These are phyloP conservation scores for Dillenia suffruticosa DNA, from an alignment of 164 flowering plant genomes.

Conservation along the genomic window DNA sequence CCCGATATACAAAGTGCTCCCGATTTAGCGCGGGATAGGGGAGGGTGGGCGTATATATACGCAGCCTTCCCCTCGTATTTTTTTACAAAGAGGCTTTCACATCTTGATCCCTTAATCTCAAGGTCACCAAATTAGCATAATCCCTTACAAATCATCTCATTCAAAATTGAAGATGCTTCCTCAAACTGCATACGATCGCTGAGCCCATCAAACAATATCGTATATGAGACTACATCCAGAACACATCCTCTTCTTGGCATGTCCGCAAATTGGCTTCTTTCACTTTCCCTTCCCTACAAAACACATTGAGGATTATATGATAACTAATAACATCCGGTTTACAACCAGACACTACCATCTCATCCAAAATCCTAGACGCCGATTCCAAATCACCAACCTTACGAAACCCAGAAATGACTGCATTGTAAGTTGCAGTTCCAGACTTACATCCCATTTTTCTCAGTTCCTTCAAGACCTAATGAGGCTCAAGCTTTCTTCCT, in stretches of 20 bases:
- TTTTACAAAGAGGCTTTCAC: too few species aligned
- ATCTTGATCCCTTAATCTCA: too few species aligned
- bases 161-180: constrained; percentile 57
- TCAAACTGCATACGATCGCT: constrained; percentile 32
- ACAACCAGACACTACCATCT: constrained; percentile 46
- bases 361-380: constrained; percentile 38
- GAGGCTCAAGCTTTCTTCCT: constrained; percentile 49
- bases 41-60: too few species aligned
- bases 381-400: constrained; percentile 43
- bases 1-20: too few species aligned
- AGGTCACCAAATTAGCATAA: too few species aligned
- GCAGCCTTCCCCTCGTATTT: too few species aligned
- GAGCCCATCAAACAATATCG: constrained; percentile 57
- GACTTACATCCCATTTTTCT: constrained; percentile 32
- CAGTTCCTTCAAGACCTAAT: constrained; percentile 55
- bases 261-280: constrained; percentile 63
- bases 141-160: constrained; percentile 78
- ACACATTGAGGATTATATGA: constrained; percentile 40
- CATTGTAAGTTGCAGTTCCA: constrained; percentile 60
- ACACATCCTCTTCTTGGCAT: too few species aligned
- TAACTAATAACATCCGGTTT: constrained; percentile 66
- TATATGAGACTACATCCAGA: constrained; percentile 70
- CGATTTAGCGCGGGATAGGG: too few species aligned
- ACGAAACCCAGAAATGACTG: constrained; percentile 57
- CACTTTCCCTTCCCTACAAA: constrained; percentile 51